phyloP scores from a whole-genome alignment of 306 rosid species.

The Senna tora region DNA sequence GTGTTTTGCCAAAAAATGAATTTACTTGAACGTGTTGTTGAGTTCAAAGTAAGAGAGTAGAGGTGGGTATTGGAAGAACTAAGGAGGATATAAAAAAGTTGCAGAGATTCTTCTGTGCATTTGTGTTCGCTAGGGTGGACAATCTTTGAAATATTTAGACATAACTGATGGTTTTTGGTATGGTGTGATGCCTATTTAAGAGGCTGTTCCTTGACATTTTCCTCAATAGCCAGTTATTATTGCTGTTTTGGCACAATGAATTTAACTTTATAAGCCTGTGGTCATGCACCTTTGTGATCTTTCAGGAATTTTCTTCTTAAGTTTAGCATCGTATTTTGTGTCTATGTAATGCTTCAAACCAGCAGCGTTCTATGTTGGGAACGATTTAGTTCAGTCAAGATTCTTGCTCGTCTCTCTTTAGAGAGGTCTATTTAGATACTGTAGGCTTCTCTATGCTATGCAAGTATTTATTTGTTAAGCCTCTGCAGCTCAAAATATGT shows the following conservation, averaged over 20 bases:
- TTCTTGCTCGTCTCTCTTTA: slow-evolving; percentile 11
- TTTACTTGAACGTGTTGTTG: not conserved
- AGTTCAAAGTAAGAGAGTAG: not conserved
- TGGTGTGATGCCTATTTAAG: not conserved
- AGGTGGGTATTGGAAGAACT: not conserved
- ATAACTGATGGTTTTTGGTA: not conserved
- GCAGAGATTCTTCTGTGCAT: not conserved
- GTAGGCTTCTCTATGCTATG: slow-evolving; percentile 11
- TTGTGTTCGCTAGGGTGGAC: not conserved
- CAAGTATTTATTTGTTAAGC: slow-evolving; percentile 9
- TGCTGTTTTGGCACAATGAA: slow-evolving; percentile 12
- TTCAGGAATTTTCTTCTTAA: slow-evolving; percentile 22
- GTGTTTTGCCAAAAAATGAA: not conserved
- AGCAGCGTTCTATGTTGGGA: slow-evolving; percentile 22
- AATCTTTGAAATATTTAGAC: not conserved
- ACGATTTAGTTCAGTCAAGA: slow-evolving; percentile 1
- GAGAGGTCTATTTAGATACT: slow-evolving; percentile 23
- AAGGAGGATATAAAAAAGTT: not conserved
- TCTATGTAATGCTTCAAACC: slow-evolving; percentile 22
- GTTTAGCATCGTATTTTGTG: slow-evolving; percentile 17
- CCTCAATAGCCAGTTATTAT: not conserved
- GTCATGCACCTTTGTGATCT: slow-evolving; percentile 7
- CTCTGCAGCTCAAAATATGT: slow-evolving; percentile 21
- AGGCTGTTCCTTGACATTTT: not conserved
- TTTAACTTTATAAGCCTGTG: not conserved